phyloP scores from a whole-genome alignment of 2,329 filamentous ascomycete genomes.

The Rutstroemia sp. region DNA sequence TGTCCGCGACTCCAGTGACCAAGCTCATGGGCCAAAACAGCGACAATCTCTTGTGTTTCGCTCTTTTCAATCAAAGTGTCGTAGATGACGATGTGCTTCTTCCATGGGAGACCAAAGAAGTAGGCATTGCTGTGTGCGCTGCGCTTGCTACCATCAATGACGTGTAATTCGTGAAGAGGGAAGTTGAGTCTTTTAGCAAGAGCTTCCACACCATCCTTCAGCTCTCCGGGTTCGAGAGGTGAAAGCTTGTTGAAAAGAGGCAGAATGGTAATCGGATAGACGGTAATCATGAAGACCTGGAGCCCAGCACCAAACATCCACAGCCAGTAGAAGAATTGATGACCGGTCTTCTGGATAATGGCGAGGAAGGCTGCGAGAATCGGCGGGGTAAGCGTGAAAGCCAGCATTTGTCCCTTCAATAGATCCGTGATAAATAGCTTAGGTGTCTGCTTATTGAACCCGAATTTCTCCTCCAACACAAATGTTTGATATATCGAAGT shows the following conservation, averaged over 20 bases:
- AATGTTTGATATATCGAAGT: conserved; percentile 89
- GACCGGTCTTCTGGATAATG: conserved; percentile 91
- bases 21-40: conserved; percentile 89
- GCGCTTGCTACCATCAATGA: conserved; percentile 88
- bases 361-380: conserved; percentile 87
- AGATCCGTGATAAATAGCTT: conserved; percentile 84
- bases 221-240: conserved; percentile 74
- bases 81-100: conserved; percentile 99
- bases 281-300: conserved; percentile 90
- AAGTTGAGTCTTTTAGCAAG: conserved; percentile 82
- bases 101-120: conserved; percentile 97
- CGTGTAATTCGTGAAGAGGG: conserved; percentile 84
- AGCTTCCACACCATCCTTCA: conserved; percentile 82
- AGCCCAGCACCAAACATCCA: conserved; percentile 88
- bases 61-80: conserved; percentile 97
- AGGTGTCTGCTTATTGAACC: conserved; percentile 97
- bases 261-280: conserved; percentile 90
- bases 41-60: conserved; percentile 83
- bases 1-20: conserved; percentile 97
- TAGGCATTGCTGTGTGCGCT: conserved; percentile 87
- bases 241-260: conserved; percentile 98
- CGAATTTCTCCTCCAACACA: conserved; percentile 91
- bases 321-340: conserved; percentile 94
- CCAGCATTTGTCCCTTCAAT: conserved; percentile 81
- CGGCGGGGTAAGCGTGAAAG: conserved; percentile 72